Evolutionary conservation across 495 filamentous ascomycete species (phyloP), one percentile per base, ranked within the genome.

Genomic region (Aspergillus taichungensis): DNA sequence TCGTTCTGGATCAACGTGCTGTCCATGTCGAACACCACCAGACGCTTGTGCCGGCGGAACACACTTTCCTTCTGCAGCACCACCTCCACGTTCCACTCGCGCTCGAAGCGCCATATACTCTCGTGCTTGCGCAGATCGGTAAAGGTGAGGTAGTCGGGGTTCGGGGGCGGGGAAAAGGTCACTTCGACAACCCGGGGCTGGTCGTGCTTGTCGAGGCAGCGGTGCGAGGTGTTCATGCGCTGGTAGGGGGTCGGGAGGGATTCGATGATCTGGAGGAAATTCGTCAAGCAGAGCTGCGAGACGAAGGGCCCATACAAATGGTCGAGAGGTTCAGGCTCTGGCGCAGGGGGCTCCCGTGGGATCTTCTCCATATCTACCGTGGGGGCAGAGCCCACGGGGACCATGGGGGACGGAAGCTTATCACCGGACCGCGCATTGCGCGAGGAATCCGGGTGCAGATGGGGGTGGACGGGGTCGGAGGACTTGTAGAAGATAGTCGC

Each of bases 1-100:
- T 98, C 92, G 58, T 98, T 88, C 46, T 90, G 79, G 53, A 98
- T 96, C 45, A 98, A 73, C 0, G 92, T 98, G 48, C 83, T 88
- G 63, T 98, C 92, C 92, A 98, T 98, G 59, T 98, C 92, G 54
- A 98, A 98, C 24, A 94, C 81, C 2, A 86, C 89, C 5, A 98
- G 68, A 3, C 86, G 80, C 57, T 87, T 85, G 59, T 89, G 75
- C 14, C 79, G 74, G 34, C 84, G 76, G 69, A 81, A 87, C n/a
- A 87, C 70, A 29, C 71, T 76, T 49, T 89, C 84, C 37, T 56
- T 53, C 59, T 88, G 83, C 40, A 94, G 67, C 8, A 83, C 78
- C 8, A 88, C 80, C 55, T 95, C 87, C 30, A 94, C 78, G 52
- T 88, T 87, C 86, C 86, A 92, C 62, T 90, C 84, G 28, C 77